Base-by-base conservation (phyloP, 352 stramenopile genomes). In the Globisporangium viniferum region DNA sequence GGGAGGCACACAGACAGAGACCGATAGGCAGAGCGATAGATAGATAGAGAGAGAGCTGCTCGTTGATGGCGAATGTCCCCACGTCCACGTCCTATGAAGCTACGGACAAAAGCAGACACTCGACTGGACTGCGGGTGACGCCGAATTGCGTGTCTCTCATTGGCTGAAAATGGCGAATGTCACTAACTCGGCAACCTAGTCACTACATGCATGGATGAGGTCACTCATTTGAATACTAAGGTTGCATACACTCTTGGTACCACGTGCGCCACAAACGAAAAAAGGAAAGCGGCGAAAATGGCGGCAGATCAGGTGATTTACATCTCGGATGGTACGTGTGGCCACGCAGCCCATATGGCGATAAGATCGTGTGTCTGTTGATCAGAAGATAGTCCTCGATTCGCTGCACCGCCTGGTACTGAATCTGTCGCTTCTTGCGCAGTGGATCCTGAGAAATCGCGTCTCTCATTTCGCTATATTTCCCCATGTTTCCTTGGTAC, bases 281-380 rank as follows among this genome's bases (percentile, higher is more conserved):
- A 20, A 59, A 59, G 12, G 41, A 59, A 14, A 59, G 46, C 49
- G 33, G 5, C 56, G 35, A 33, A 8, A 48, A 71, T 70, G 64
- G 55, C 58, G 44, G 46, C 29, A 33, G 69, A 74, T 66, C 48
- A 78, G 3, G 74, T 85, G 29, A 78, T 85, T 64, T 72, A 77
- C 69, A 82, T 86, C 69, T 86, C 80, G 41, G 78, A 88, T 49
- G 76, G 80, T 86, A 63, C 54, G 74, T 71, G 46, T 27, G 33
- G 20, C 7, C 14, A 18, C 27, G 27, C 59, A 41, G 41, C 15
- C 18, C 12, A 36, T 14, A 3, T 7, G 44, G 2, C 7, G 14
- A 18, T 24, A 24, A 18, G 15, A 24, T 10, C 8, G 3, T 9
- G n/a, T 22, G 3, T 4, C 18, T 2, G 20, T 57, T 36, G 1